phyloP scores from a whole-genome alignment of 495 filamentous ascomycete genomes.

The Hypoxylon fragiforme region DNA sequence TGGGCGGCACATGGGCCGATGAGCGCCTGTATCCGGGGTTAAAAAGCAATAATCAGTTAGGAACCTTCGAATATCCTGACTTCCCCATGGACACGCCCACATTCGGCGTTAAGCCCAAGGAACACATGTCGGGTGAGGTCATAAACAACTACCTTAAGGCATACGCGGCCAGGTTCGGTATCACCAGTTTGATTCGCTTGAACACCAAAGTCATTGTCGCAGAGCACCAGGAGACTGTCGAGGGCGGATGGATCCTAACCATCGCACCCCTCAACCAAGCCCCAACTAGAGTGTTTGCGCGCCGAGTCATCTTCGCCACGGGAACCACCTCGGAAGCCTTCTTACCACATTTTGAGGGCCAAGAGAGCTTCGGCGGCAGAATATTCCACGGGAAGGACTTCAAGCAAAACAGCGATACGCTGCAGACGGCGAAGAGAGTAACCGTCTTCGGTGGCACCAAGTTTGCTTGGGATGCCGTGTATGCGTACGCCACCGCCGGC shows the following conservation, averaged over 20 bases:
- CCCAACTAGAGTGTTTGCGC: slow-evolving; percentile 30
- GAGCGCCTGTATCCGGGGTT: slow-evolving; percentile 68
- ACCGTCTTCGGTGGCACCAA: slow-evolving; percentile 70
- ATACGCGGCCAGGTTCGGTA: slow-evolving; percentile 59
- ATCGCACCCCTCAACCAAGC: slow-evolving; percentile 22
- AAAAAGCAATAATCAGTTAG: slow-evolving; percentile 60
- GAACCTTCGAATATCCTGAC: slow-evolving; percentile 71
- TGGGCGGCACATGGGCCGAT: slow-evolving; percentile 73
- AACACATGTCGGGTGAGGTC: slow-evolving; percentile 68
- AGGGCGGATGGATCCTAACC: slow-evolving; percentile 43
- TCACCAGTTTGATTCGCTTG: slow-evolving; percentile 56
- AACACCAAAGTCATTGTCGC: slow-evolving; percentile 55
- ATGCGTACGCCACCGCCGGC: slow-evolving; percentile 63
- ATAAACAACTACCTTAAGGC: slow-evolving; percentile 64
- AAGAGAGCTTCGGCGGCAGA: slow-evolving; percentile 47
- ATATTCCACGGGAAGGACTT: slow-evolving; percentile 67
- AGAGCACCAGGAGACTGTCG: slow-evolving; percentile 43
- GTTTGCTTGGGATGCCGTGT: slow-evolving; percentile 73
- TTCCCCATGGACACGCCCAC: slow-evolving; percentile 67
- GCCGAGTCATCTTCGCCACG: slow-evolving; percentile 34
- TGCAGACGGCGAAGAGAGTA: slow-evolving; percentile 45
- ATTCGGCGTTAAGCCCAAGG: slow-evolving; percentile 60
- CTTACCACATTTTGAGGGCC: slow-evolving; percentile 37
- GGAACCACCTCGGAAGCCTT: slow-evolving; percentile 38
- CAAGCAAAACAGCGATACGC: slow-evolving; percentile 32